Conservation (phyloP, 768 basidiomycete species). For the Trametes gibbosa region DNA sequence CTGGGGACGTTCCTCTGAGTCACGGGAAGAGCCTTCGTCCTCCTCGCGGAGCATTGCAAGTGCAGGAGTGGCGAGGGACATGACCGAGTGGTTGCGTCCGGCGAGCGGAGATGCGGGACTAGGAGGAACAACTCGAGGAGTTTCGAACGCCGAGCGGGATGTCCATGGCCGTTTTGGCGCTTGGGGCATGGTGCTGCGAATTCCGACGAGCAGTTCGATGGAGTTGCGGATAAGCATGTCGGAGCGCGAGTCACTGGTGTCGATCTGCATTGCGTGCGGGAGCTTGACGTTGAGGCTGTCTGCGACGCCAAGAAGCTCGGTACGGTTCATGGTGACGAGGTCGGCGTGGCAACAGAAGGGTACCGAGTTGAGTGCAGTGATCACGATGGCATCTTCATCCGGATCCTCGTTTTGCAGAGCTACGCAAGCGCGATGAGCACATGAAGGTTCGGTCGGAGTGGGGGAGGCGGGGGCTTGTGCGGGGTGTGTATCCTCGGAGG, state of each 20-base stretch:
- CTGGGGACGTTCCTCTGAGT: constrained; percentile 11
- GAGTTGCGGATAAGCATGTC: constrained; percentile 47
- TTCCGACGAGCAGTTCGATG: constrained; percentile 62
- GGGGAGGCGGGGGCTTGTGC: not conserved
- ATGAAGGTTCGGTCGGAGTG: not conserved
- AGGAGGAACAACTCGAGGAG: not conserved
- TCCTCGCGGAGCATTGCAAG: constrained; percentile 23
- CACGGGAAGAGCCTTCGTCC: constrained; percentile 12
- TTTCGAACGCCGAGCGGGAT: constrained; percentile 17
- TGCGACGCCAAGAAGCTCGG: constrained; percentile 53
- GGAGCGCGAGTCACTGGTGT: constrained; percentile 36
- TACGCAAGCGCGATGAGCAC: constrained; percentile 33
- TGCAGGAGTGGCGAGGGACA: constrained; percentile 1
- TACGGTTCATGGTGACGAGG: constrained; percentile 58
- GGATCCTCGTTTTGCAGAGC: constrained; percentile 60
- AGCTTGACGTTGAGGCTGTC: constrained; percentile 53
- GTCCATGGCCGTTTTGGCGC: constrained; percentile 16
- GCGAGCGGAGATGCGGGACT: constrained; percentile 24
- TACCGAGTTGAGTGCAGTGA: constrained; percentile 54
- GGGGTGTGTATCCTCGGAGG: constrained; percentile 6
- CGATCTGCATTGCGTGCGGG: constrained; percentile 51
- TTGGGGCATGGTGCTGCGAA: constrained; percentile 33
- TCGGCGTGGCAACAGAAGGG: constrained; percentile 80
- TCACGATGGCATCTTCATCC: constrained; percentile 54
- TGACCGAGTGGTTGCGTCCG: constrained; percentile 4